Percentiles rank a stretch among this genome's conserved stretches.
Evolutionary conservation across 352 stramenopile genomes (phyloP).

Genomic region (Phytophthora macrochlamydospora): DNA sequence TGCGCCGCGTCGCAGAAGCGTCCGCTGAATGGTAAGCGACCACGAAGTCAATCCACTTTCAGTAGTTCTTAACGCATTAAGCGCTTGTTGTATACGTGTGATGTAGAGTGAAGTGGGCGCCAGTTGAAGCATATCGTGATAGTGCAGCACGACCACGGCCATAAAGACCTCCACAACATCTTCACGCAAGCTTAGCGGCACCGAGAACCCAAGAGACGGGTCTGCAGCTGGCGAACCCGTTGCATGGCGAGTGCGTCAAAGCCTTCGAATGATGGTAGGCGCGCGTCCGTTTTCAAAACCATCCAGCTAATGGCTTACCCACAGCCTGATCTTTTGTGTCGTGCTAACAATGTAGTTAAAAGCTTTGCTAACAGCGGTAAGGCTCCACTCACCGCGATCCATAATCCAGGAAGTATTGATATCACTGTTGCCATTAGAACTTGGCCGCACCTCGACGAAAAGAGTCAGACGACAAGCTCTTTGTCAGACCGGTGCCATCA

Average conservation of each 20-base stretch:
- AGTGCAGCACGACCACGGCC: conserved; percentile 3
- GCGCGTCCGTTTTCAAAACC: neutral
- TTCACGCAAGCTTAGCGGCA: neutral
- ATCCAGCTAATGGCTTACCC: conserved; percentile 5
- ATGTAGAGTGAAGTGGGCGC: conserved; percentile 1
- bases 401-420: conserved; percentile 17
- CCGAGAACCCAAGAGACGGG: neutral
- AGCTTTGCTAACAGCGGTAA: conserved; percentile 11
- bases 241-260: conserved; percentile 1
- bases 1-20: no score
- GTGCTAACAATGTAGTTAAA: conserved; percentile 23
- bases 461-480: conserved; percentile 1
- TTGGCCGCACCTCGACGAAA: conserved; percentile 8
- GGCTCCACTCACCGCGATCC: conserved; percentile 3
- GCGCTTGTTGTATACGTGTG: conserved; percentile 1
- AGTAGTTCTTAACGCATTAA: neutral
- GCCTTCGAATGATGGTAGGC: neutral
- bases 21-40: no score
- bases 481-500: neutral
- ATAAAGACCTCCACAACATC: conserved; percentile 9
- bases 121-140: neutral
- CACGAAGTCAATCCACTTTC: neutral
- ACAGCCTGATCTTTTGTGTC: conserved; percentile 16
- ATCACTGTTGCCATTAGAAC: conserved; percentile 6
- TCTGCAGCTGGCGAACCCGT: conserved; percentile 2